phyloP scores from a whole-genome alignment of 306 rosid genomes.

The Betula pendula region DNA sequence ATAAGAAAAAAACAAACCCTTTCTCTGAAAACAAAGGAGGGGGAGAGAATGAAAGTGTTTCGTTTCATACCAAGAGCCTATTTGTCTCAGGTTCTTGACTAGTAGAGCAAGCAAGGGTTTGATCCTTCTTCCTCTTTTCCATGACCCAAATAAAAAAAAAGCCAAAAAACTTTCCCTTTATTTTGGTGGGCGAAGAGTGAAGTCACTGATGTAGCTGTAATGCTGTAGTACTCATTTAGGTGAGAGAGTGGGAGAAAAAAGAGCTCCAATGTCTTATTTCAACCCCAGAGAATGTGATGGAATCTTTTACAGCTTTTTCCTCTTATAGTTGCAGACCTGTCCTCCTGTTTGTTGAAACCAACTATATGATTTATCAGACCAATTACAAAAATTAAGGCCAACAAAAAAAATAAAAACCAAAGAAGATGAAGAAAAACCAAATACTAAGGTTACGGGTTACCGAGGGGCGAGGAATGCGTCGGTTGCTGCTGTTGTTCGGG shows the following conservation, averaged over 20 bases:
- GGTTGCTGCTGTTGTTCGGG: background rate
- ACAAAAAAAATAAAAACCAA: background rate
- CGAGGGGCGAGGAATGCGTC: background rate
- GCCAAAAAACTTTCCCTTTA: background rate
- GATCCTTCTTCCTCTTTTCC: constrained; percentile 38
- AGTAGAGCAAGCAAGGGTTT: constrained; percentile 19
- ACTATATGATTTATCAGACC: background rate
- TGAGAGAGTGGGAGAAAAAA: background rate
- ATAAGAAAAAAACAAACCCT: background rate
- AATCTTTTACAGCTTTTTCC: constrained; percentile 13
- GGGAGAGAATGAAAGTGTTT: background rate
- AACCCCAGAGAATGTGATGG: constrained; percentile 20
- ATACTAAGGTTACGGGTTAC: background rate
- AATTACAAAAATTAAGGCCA: background rate
- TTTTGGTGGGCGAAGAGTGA: background rate
- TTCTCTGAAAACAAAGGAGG: background rate
- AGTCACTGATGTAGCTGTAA: background rate
- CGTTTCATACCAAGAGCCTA: constrained; percentile 28
- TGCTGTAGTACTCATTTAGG: background rate
- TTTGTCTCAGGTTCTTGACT: constrained; percentile 31
- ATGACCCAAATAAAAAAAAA: constrained; percentile 26
- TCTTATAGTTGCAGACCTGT: constrained; percentile 1
- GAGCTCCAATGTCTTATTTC: constrained; percentile 21
- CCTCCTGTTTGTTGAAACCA: background rate
- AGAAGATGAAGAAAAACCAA: background rate